Evolutionary conservation across 2,329 filamentous ascomycete genomes (phyloP), one percentile per base, ranked within the genome.

Genomic region (Colletotrichum sp.): DNA sequence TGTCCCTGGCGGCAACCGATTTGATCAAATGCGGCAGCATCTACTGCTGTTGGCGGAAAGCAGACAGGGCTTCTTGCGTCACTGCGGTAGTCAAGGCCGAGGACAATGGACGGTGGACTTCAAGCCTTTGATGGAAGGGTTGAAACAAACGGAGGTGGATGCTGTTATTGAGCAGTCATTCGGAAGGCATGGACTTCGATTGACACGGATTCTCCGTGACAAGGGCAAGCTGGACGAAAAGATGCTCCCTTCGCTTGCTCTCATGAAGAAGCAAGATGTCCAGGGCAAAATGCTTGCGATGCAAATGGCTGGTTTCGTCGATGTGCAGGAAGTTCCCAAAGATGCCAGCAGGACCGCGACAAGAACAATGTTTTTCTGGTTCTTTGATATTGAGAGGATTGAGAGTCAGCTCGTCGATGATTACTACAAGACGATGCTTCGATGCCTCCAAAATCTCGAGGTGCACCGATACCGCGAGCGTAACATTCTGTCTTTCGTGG

Each of bases 221-320:
- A 95, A 96, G 82, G 97, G 97, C 69, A 98, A 97, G 82, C 89
- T 99, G n/a, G 96, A 99, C 79, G 97, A 99, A 84, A 98, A 98
- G 84, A 93, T 95, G 77, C 89, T 98, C 15, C 94, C 95, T 49
- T 93, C 93, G 66, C 90, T 96, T 72, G 95, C 94, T 69, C 91
- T 99, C 77, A 93, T 98, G 88, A 94, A 94, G 73, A 95, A 96
- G 80, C 93, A 94, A 74, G 95, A 98, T 69, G 92, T 99, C 29
- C 95, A 97, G 63, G 92, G 93, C 74, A 94, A 96, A 77, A 93
- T 99, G 85, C 93, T 95, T 16, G 92, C 93, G 77, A 95, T 99
- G 90, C 95, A 98, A 79, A 93, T 95, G 83, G 92, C 93, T 22
- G 96, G 97, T 3, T 93, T 97, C 77, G 92, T 98, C 15, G 95